phyloP scores from a whole-genome alignment of 2,329 filamentous ascomycete species.

The Fusarium redolens region DNA sequence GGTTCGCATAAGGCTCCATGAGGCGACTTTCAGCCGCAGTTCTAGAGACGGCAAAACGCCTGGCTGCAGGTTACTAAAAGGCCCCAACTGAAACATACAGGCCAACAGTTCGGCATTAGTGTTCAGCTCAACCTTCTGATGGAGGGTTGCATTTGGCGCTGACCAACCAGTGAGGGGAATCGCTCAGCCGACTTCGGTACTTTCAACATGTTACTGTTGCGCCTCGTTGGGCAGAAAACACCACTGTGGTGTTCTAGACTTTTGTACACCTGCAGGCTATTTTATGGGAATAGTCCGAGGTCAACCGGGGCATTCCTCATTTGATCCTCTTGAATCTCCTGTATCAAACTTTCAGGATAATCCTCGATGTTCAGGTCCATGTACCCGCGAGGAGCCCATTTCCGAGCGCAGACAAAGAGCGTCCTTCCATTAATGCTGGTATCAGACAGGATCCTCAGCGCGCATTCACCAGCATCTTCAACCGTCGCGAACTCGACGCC shows the following conservation, averaged over 20 bases:
- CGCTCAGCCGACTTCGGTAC: not conserved
- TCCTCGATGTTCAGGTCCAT: not conserved
- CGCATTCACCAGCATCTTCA: conserved; percentile 5
- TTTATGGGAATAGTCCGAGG: not conserved
- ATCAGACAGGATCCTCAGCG: not conserved
- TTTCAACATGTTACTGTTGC: not conserved
- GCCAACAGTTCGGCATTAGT: not conserved
- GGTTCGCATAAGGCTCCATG: not conserved
- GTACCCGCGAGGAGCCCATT: conserved; percentile 1
- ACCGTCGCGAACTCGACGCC: not conserved
- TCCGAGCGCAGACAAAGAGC: not conserved
- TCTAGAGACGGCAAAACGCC: not conserved
- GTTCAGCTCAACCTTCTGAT: not conserved
- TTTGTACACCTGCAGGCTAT: not conserved
- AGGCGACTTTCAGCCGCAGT: not conserved
- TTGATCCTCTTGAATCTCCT: conserved; percentile 4
- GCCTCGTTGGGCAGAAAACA: not conserved
- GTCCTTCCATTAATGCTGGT: not conserved
- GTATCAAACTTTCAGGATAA: not conserved
- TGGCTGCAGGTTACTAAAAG: not conserved
- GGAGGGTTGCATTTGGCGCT: not conserved
- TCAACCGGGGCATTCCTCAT: not conserved
- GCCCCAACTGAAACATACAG: not conserved
- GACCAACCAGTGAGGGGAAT: not conserved
- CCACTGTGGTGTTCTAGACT: not conserved